These are phyloP conservation scores for Xylaria sp. DNA, from an alignment of 2,329 filamentous ascomycete genomes.

Conservation along the genomic window DNA sequence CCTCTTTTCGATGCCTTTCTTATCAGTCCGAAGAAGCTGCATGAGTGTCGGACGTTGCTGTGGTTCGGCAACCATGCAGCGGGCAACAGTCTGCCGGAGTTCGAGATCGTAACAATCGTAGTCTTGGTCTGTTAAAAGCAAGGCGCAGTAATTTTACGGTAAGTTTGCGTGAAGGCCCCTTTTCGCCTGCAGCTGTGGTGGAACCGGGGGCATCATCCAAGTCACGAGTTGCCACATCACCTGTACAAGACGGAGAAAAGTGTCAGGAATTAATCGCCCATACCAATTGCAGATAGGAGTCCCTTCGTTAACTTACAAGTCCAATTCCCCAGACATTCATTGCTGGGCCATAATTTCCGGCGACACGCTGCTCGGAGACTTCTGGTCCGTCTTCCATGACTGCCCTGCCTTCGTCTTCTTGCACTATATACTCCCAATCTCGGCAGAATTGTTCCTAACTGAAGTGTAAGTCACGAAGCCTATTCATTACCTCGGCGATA, in stretches of 20 bases:
- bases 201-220: not conserved
- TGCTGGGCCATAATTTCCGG: slow-evolving; percentile 39
- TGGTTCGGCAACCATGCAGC: slow-evolving; percentile 42
- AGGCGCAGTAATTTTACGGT: slow-evolving; percentile 25
- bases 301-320: slow-evolving; percentile 28
- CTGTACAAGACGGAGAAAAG: slow-evolving; percentile 22
- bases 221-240: slow-evolving; percentile 43
- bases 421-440: slow-evolving; percentile 40
- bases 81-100: slow-evolving; percentile 30
- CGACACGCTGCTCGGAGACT: slow-evolving; percentile 36
- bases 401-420: not conserved
- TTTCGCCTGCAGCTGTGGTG: slow-evolving; percentile 22
- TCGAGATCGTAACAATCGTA: slow-evolving; percentile 33
- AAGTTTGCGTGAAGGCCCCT: not conserved
- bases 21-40: slow-evolving; percentile 23
- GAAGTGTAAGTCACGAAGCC: not conserved
- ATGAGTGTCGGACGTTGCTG: slow-evolving; percentile 24
- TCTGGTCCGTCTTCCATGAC: slow-evolving; percentile 27
- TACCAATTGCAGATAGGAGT: not conserved
- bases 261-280: not conserved
- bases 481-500: not conserved
- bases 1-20: slow-evolving; percentile 14
- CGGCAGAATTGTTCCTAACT: slow-evolving; percentile 42
- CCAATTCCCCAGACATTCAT: slow-evolving; percentile 42
- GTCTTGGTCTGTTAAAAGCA: slow-evolving; percentile 3